Evolutionary conservation across 1,139 yeast genomes (phyloP).

Genomic region (Saccharomycopsis crataegensis): DNA sequence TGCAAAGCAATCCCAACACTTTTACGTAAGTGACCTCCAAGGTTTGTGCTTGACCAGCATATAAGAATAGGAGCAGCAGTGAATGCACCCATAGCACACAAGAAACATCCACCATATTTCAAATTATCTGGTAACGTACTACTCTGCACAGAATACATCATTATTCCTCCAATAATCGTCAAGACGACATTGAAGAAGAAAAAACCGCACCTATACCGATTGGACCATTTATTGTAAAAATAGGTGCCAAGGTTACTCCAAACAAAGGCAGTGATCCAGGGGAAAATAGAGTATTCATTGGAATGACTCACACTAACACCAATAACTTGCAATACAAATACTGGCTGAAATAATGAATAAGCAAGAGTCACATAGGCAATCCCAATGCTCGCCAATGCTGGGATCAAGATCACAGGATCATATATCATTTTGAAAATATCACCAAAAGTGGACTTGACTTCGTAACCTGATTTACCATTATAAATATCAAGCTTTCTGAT

Average conservation of each 20-base stretch:
- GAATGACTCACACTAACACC: constrained; percentile 55
- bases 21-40: constrained; percentile 16
- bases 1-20: constrained; percentile 64
- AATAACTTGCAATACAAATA: constrained; percentile 46
- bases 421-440: constrained; percentile 31
- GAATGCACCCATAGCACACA: constrained; percentile 53
- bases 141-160: constrained; percentile 33
- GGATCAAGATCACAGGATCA: constrained; percentile 43
- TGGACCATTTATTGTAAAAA: constrained; percentile 37
- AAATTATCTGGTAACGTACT: constrained; percentile 27
- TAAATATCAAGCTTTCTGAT: constrained; percentile 30
- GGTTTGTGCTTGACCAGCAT: constrained; percentile 9
- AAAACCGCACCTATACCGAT: constrained; percentile 41
- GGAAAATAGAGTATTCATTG: constrained; percentile 62
- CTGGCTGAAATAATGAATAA: constrained; percentile 66
- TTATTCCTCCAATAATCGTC: constrained; percentile 45
- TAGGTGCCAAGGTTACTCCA: constrained; percentile 39
- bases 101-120: constrained; percentile 63
- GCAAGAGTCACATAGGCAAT: constrained; percentile 62
- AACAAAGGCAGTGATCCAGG: constrained; percentile 56
- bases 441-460: neutral
- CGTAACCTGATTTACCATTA: constrained; percentile 31
- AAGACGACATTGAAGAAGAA: constrained; percentile 35
- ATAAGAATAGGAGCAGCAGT: constrained; percentile 9
- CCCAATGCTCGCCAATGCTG: constrained; percentile 41